phyloP scores from a whole-genome alignment of 2,329 filamentous ascomycete species.

The Kalmusia sp. region DNA sequence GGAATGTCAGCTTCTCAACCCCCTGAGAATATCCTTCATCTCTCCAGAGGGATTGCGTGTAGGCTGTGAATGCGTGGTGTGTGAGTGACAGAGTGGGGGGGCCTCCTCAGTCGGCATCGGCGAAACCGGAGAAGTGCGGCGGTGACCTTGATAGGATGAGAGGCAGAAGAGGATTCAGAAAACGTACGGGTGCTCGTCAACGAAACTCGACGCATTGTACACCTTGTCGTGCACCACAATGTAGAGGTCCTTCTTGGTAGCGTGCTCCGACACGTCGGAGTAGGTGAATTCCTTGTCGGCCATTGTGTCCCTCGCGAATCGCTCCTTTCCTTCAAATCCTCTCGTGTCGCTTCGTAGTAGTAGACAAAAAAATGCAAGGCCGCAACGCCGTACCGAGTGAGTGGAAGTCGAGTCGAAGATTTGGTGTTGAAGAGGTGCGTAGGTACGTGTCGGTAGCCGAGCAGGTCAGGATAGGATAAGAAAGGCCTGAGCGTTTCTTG shows the following conservation, averaged over 20 bases:
- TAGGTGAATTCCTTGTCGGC: constrained; percentile 49
- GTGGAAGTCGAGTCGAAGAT: background rate
- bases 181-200: constrained; percentile 93
- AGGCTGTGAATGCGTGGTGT: background rate
- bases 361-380: too few species aligned
- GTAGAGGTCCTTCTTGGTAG: constrained; percentile 85
- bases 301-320: constrained; percentile 31
- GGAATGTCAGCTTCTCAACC: constrained; percentile 4
- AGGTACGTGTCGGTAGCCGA: constrained; percentile 3
- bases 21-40: too few species aligned
- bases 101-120: too few species aligned
- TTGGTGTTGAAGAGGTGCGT: background rate
- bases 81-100: background rate
- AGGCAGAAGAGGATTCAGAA: constrained; percentile 1
- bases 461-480: background rate
- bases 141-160: background rate
- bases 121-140: background rate
- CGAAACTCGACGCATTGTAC: constrained; percentile 87
- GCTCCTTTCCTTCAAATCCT: background rate
- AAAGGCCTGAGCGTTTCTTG: too few species aligned
- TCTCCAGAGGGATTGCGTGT: too few species aligned
- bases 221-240: constrained; percentile 95
- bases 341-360: background rate
- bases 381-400: background rate
- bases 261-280: constrained; percentile 50